Conservation (phyloP, 1,284 basidiomycete species). For the Ustilago crameri region DNA sequence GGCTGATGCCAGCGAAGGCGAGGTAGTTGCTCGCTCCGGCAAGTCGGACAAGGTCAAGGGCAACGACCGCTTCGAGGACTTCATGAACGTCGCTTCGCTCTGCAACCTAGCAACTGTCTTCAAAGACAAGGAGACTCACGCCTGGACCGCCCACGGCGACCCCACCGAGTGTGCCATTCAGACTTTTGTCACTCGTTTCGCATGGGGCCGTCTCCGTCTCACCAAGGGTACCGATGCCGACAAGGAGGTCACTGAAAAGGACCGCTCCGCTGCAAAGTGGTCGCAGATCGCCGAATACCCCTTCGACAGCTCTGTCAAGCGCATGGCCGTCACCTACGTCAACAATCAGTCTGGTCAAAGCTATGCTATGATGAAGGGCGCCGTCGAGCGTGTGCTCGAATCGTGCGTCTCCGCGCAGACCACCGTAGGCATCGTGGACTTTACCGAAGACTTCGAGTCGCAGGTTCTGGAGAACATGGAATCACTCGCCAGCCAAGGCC, state of each 20-base stretch:
- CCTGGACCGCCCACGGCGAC: conserved; percentile 77
- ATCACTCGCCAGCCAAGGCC: conserved; percentile 58
- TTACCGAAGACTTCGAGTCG: conserved; percentile 50
- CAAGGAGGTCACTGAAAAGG: conserved; percentile 48
- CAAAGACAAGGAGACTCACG: conserved; percentile 62
- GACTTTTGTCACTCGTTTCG: conserved; percentile 73
- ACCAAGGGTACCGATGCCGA: conserved; percentile 51
- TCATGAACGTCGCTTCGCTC: conserved; percentile 64
- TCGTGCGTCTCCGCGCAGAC: conserved; percentile 54
- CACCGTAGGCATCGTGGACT: conserved; percentile 65
- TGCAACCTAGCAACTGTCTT: conserved; percentile 67
- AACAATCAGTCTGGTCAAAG: conserved; percentile 53
- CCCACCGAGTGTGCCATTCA: conserved; percentile 76
- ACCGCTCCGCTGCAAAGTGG: conserved; percentile 47
- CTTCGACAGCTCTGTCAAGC: conserved; percentile 65
- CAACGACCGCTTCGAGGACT: conserved; percentile 50
- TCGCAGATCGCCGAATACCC: conserved; percentile 71
- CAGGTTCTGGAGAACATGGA: conserved; percentile 63
- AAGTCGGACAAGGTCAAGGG: conserved; percentile 53
- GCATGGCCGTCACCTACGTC: conserved; percentile 70
- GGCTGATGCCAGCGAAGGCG: conserved; percentile 61
- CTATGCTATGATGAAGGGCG: conserved; percentile 67
- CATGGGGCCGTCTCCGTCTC: conserved; percentile 54
- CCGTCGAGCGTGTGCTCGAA: conserved; percentile 64
- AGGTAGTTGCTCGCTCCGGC: conserved; percentile 61